Evolutionary conservation across 2,329 filamentous ascomycete genomes (phyloP).

Genomic region (Endoconidiophora polonica): DNA sequence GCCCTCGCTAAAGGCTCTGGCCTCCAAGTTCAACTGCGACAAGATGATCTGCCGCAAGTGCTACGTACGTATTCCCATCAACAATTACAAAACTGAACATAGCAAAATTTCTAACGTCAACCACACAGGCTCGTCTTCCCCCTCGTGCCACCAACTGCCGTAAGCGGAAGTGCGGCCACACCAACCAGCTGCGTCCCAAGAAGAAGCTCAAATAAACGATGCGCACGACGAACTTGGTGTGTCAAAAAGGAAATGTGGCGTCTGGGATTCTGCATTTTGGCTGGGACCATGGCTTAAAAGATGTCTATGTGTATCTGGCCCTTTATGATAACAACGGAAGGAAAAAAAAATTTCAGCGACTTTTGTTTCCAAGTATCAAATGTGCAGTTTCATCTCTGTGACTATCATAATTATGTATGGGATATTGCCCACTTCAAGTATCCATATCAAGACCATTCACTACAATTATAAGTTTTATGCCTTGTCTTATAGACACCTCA

Average conservation of each 20-base stretch:
- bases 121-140: conserved; percentile 56
- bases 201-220: conserved; percentile 85
- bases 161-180: conserved; percentile 99
- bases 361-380: conserved; percentile 6
- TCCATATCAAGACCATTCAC: no score
- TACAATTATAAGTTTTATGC: no score
- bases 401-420: no score
- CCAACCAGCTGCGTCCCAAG: conserved; percentile 99
- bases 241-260: conserved; percentile 25
- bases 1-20: conserved; percentile 94
- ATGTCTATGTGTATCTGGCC: conserved; percentile 10
- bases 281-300: conserved; percentile 11
- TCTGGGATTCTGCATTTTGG: conserved; percentile 21
- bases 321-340: conserved; percentile 17
- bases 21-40: conserved; percentile 99
- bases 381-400: no score
- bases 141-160: conserved; percentile 99
- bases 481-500: no score
- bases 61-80: conserved; percentile 53
- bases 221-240: conserved; percentile 12
- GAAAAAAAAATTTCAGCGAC: conserved; percentile 15
- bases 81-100: background rate
- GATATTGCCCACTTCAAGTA: no score
- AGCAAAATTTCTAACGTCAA: background rate
- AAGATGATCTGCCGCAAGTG: conserved; percentile 99